Percentiles rank a stretch among this genome's conserved stretches.
Conservation (phyloP, 2,329 filamentous ascomycete genomes). For the Stemphylium beticola region DNA sequence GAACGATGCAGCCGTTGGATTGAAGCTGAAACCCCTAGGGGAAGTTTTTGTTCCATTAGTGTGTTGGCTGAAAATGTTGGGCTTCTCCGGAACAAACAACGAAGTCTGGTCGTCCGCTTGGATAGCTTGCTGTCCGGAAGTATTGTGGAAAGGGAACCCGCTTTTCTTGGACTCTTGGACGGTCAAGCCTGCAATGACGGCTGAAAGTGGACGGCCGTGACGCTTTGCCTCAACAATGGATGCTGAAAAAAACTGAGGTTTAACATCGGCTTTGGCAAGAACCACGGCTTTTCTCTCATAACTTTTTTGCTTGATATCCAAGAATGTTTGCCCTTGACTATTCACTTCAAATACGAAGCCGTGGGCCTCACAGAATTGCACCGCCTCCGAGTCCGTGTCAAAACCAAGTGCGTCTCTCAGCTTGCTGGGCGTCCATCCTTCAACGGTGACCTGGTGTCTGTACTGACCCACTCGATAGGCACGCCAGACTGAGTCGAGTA, state of each 20-base stretch:
- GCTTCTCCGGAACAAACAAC: slow-evolving; percentile 50
- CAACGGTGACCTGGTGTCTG: slow-evolving; percentile 41
- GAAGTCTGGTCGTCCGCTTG: slow-evolving; percentile 37
- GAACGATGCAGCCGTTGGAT: slow-evolving; percentile 29
- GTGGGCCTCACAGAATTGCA: slow-evolving; percentile 61
- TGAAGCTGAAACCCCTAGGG: slow-evolving; percentile 8
- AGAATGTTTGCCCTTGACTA: slow-evolving; percentile 54
- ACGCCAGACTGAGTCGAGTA: slow-evolving; percentile 62
- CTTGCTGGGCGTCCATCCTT: slow-evolving; percentile 63
- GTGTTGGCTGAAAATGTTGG: slow-evolving; percentile 21
- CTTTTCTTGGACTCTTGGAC: slow-evolving; percentile 58
- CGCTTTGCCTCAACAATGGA: slow-evolving; percentile 65
- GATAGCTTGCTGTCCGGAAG: background rate
- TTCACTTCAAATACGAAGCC: slow-evolving; percentile 58
- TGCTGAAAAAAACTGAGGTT: slow-evolving; percentile 61
- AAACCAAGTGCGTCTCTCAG: slow-evolving; percentile 61
- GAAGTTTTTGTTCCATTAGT: background rate
- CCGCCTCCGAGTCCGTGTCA: slow-evolving; percentile 61
- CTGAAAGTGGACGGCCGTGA: slow-evolving; percentile 60
- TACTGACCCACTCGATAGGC: slow-evolving; percentile 60
- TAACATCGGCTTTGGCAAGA: slow-evolving; percentile 28
- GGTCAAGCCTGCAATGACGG: slow-evolving; percentile 63
- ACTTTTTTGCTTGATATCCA: slow-evolving; percentile 60
- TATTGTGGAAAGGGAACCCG: slow-evolving; percentile 56
- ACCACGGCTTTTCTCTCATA: slow-evolving; percentile 29